Percentiles rank a stretch among this genome's conserved stretches.
Conservation (phyloP, 192 early-diverging fungal species). For the Gigaspora rosea region DNA sequence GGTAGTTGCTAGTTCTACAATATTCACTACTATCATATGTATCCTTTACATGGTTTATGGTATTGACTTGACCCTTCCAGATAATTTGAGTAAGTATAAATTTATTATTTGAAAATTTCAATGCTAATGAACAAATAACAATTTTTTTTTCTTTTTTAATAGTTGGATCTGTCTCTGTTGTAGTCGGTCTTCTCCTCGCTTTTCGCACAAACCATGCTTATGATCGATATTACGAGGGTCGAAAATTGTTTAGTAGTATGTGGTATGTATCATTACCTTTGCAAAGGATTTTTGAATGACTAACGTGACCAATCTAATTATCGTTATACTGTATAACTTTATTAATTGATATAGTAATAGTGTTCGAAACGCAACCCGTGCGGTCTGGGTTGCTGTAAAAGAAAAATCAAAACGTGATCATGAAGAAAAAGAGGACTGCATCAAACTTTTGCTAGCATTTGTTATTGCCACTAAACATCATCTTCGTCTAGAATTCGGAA, state of each 20-base stretch:
- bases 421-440: conserved; percentile 52
- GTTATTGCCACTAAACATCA: conserved; percentile 60
- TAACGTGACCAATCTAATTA: conserved; percentile 38
- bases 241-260: conserved; percentile 68
- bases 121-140: not conserved
- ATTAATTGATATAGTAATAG: conserved; percentile 39
- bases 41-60: not conserved
- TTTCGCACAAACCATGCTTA: conserved; percentile 83
- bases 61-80: not conserved
- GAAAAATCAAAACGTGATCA: conserved; percentile 40
- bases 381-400: conserved; percentile 61
- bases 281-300: conserved; percentile 56
- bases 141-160: not conserved
- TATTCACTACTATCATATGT: not conserved
- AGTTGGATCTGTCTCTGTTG: conserved; percentile 56
- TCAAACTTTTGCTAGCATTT: conserved; percentile 57
- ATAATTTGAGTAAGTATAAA: not conserved
- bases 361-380: conserved; percentile 64
- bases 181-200: conserved; percentile 73
- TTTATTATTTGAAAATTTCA: not conserved
- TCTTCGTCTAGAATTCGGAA: conserved; percentile 63
- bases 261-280: conserved; percentile 41
- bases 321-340: not conserved
- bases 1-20: not conserved
- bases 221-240: conserved; percentile 76